Base-by-base conservation (phyloP, 805 yeast species). In the Lachancea mirantina region DNA sequence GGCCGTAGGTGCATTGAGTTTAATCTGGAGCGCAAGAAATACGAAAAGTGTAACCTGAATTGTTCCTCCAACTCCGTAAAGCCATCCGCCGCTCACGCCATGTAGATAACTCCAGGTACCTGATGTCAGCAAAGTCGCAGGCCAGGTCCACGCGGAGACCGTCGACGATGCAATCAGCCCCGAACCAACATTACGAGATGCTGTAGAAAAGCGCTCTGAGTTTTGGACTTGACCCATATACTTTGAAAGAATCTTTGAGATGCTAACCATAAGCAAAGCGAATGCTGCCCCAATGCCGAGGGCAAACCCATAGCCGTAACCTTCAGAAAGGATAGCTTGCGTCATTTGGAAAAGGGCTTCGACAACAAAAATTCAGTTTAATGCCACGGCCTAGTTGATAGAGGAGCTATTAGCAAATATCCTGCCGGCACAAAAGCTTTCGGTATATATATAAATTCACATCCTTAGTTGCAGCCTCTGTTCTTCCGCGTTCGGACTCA, bases 111-210 rank as follows among this genome's bases (percentile, higher is more conserved):
- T 49, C 66, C 66, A 56, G 3, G 61, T 49, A 2, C 65, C 57
- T 3, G 68, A 59, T 6, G 57, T 45, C 26, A 59, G 52, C 28
- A 60, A 49, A 19, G 64, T 67, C 26, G 65, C 63, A 5, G 68
- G 64, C 68, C 71, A 67, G 15, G 68, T 64, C 74, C 74, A 70
- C 1, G 70, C 59, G 8, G 65, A 57, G 4, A 41, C 45, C 14
- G 42, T 39, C 8, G 45, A 39, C 7, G 61, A 52, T 4, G 65
- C 61, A 9, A 62, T 59, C 14, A 66, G 42, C n/a, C 67, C 68
- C 7, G 65, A 45, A 28, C 57, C 55, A 24, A 64, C 62, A 24
- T 52, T 49, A 42, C 70, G 50, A 19, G 60, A 55, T 7, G 69
- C 69, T 3, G 67, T 62, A 15, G 62, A 51, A 38, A 65, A 64